Evolutionary conservation across 257 asterid species (phyloP).

Genomic region (Capsicum pubescens): DNA sequence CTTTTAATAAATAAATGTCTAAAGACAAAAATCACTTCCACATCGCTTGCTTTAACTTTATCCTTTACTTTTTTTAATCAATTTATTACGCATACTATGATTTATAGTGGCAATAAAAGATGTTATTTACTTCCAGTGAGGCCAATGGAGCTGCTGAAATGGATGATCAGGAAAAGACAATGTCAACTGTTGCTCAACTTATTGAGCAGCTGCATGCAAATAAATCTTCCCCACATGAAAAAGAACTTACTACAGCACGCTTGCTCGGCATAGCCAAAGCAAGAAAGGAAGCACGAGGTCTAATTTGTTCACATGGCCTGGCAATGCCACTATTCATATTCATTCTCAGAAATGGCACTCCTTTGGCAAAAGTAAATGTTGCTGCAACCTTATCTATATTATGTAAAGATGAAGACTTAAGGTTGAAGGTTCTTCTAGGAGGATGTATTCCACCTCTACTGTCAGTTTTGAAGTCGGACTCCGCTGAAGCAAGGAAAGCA

Average conservation of each 20-base stretch:
- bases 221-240: constrained; percentile 71
- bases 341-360: constrained; percentile 77
- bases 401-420: constrained; percentile 76
- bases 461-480: constrained; percentile 70
- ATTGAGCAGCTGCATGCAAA: constrained; percentile 78
- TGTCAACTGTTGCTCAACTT: constrained; percentile 72
- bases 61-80: neutral
- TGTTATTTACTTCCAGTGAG: constrained; percentile 55
- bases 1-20: neutral
- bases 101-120: neutral
- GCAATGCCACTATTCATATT: constrained; percentile 88
- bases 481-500: constrained; percentile 73
- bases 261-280: constrained; percentile 81
- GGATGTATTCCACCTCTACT: constrained; percentile 91
- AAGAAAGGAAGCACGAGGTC: constrained; percentile 79
- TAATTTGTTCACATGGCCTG: constrained; percentile 84
- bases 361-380: constrained; percentile 66
- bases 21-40: neutral
- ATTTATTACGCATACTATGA: constrained; percentile 1
- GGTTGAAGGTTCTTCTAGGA: constrained; percentile 84
- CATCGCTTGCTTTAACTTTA: neutral
- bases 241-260: constrained; percentile 86
- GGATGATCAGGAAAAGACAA: constrained; percentile 70
- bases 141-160: constrained; percentile 65
- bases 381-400: constrained; percentile 71